Evolutionary conservation across 1,139 yeast genomes (phyloP).

Genomic region (Zygosaccharomyces sapae): DNA sequence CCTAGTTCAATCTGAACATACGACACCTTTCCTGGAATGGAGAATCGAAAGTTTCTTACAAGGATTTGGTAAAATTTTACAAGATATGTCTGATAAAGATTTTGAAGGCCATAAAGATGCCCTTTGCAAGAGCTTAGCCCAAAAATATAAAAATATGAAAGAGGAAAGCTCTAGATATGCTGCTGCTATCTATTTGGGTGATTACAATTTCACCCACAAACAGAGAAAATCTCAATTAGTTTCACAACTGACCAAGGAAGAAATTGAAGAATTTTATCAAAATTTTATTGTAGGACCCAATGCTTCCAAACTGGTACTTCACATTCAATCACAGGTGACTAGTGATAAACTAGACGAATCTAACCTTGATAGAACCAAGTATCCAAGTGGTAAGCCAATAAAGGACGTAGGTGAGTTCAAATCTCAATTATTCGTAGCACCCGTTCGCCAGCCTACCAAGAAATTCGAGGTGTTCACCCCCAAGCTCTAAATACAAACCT

Average conservation of each 20-base stretch:
- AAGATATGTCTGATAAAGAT: conserved; percentile 52
- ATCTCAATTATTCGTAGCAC: conserved; percentile 41
- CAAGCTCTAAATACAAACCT: conserved; percentile 12
- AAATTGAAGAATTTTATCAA: conserved; percentile 55
- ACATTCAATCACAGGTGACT: conserved; percentile 58
- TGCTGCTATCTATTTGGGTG: conserved; percentile 67
- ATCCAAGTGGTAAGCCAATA: conserved; percentile 40
- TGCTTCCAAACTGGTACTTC: conserved; percentile 55
- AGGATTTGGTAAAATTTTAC: conserved; percentile 37
- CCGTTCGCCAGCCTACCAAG: conserved; percentile 43
- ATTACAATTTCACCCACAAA: conserved; percentile 63
- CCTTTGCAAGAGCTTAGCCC: conserved; percentile 57
- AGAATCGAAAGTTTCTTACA: conserved; percentile 67
- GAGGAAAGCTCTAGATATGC: conserved; percentile 72
- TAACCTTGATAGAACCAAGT: conserved; percentile 25
- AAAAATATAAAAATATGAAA: conserved; percentile 67
- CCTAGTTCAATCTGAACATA: conserved; percentile 78
- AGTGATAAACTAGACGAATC: conserved; percentile 28
- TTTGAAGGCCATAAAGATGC: conserved; percentile 68
- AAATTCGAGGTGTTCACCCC: conserved; percentile 18
- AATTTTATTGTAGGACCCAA: conserved; percentile 42
- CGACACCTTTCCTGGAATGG: conserved; percentile 67
- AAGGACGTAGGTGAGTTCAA: conserved; percentile 43
- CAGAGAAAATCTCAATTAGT: conserved; percentile 56
- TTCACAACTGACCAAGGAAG: conserved; percentile 49